Conservation (phyloP, 306 rosid species). For the Vigna radiata region DNA sequence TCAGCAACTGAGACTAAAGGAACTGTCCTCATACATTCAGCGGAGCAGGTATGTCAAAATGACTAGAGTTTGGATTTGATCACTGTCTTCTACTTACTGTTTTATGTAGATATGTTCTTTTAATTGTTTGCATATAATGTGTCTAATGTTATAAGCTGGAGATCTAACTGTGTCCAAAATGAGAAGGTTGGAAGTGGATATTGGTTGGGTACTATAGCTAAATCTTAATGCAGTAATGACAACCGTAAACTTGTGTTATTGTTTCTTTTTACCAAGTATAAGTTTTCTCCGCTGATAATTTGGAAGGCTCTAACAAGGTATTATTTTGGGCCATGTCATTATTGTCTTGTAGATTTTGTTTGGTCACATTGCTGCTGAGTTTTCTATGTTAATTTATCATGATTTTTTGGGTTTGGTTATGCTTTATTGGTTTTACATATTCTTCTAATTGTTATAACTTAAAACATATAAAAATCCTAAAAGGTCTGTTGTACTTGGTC, state of each 20-base stretch:
- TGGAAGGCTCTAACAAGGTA: constrained; percentile 1
- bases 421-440: neutral
- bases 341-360: constrained; percentile 18
- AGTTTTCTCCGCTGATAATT: neutral
- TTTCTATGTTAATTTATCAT: constrained; percentile 20
- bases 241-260: neutral
- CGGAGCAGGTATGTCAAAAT: constrained; percentile 71
- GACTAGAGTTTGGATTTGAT: constrained; percentile 1
- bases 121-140: constrained; percentile 10
- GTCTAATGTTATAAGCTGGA: constrained; percentile 10
- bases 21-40: constrained; percentile 88
- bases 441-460: constrained; percentile 1
- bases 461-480: neutral
- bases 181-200: neutral
- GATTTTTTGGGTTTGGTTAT: neutral
- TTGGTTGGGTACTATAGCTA: neutral
- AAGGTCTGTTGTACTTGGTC: constrained; percentile 18
- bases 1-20: constrained; percentile 95
- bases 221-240: neutral
- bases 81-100: constrained; percentile 9
- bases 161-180: neutral
- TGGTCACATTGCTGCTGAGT: constrained; percentile 8
- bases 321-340: neutral
- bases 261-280: constrained; percentile 8
- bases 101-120: constrained; percentile 3